Evolutionary conservation across 23 red algal genomes (phyloP), one percentile per base, ranked within the genome.

Genomic region (Gracilariopsis chorda): DNA sequence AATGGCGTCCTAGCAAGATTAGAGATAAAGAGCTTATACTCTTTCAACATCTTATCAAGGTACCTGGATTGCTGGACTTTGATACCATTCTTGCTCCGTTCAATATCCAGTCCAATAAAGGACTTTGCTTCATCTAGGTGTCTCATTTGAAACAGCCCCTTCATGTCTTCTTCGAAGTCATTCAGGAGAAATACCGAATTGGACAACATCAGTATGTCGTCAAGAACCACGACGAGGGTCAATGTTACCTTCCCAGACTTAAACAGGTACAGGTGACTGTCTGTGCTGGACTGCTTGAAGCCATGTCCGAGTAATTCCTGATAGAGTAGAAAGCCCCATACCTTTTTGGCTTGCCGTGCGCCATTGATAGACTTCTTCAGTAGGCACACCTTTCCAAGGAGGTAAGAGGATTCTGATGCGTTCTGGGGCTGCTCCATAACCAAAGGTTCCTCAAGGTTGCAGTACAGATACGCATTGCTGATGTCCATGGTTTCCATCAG

Each of bases 381-480:
- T 28, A 41, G 37, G 76, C 76, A 80, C n/a, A 80, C 76, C 37
- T 41, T 19, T 27, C 1, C 0, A 20, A 47, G 1, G 34, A 20
- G 34, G 14, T 51, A 27, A n/a, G 30, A 21, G 0, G 23, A 52
- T 80, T 47, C 76, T 52, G 76, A 51, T 1, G 1, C 30, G 1
- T 80, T 23, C 0, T 40, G 48, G 46, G 44, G 76, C 36, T n/a
- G n/a, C n/a, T 80, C 49, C 44, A 80, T 80, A 28, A 51, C 30
- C 0, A 80, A 0, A 29, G 76, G 37, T 0, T 0, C 45, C 21
- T 80, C 0, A 24, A 80, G 1, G 37, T 56, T 47, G 11, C 76
- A 0, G 1, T 80, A 80, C 43, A 80, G 76, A 21, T 80, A 80
- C 36, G 49, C 76, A 24, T 41, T 80, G 45, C 49, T 51, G 37